Evolutionary conservation across 169 alveolate species (phyloP).

Genomic region (Amoebophrya sp.): DNA sequence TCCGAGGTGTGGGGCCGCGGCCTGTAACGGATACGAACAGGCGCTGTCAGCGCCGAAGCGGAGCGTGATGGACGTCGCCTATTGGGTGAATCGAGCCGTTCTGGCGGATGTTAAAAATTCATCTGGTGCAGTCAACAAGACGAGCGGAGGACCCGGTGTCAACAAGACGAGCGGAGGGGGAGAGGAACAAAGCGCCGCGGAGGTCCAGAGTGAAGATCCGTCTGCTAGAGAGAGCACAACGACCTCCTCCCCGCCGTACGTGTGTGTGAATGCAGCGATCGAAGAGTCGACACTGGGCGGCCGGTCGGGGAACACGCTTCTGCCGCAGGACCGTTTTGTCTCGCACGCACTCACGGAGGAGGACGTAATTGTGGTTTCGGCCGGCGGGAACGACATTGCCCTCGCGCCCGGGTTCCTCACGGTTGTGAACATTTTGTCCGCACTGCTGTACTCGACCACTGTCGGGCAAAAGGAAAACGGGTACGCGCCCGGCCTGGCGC

Average conservation of each 20-base stretch:
- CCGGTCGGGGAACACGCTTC: neutral
- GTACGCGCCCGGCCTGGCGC: neutral
- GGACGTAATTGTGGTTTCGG: neutral
- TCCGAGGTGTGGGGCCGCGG: too few relatives aligned
- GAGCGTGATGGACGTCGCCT: neutral
- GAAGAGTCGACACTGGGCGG: neutral
- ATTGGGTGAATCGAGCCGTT: neutral
- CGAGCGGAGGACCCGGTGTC: too few relatives aligned
- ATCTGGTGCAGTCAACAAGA: too few relatives aligned
- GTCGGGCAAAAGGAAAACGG: neutral
- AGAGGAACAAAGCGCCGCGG: too few relatives aligned
- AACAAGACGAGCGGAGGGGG: too few relatives aligned
- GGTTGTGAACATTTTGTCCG: neutral
- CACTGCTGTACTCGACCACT: neutral
- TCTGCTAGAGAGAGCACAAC: neutral
- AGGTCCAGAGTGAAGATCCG: too few relatives aligned
- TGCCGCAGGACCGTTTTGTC: neutral
- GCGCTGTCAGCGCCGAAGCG: neutral
- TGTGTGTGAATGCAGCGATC: neutral
- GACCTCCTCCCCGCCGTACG: neutral
- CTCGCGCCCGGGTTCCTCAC: neutral
- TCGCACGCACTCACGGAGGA: neutral
- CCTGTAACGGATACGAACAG: neutral
- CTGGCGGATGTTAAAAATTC: neutral
- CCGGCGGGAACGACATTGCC: neutral